Conservation (phyloP, 441 rosid species). For the Eutrema salsugineum region DNA sequence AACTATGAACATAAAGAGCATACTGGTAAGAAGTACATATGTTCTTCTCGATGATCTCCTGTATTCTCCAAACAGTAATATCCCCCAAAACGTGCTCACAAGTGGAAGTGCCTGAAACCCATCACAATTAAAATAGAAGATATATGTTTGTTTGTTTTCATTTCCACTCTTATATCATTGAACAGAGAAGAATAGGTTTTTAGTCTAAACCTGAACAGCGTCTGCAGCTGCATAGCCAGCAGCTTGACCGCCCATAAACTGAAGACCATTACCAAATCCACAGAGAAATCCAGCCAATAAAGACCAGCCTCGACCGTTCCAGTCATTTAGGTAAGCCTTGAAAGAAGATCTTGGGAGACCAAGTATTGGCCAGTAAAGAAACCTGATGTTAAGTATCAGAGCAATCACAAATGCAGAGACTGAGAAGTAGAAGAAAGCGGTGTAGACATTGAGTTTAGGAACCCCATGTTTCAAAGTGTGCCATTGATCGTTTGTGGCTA, state of each 20-base stretch:
- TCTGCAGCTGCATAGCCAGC: slow-evolving; percentile 95
- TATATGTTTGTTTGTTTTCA: not conserved
- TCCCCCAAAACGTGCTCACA: slow-evolving; percentile 87
- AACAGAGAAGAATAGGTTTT: not conserved
- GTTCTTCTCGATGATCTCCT: slow-evolving; percentile 72
- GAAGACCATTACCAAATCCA: slow-evolving; percentile 87
- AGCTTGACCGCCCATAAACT: slow-evolving; percentile 90
- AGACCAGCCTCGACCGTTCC: slow-evolving; percentile 93
- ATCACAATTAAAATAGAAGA: not conserved
- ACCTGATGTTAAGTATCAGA: slow-evolving; percentile 53
- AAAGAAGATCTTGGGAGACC: slow-evolving; percentile 59
- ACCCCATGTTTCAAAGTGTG: slow-evolving; percentile 65
- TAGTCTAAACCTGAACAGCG: slow-evolving; percentile 67
- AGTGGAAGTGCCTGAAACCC: slow-evolving; percentile 72
- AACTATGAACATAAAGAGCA: slow-evolving; percentile 68
- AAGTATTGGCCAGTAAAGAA: slow-evolving; percentile 68
- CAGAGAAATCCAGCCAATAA: slow-evolving; percentile 75
- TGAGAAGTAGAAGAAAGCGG: slow-evolving; percentile 90
- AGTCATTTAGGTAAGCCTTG: slow-evolving; percentile 63
- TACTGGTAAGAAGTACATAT: slow-evolving; percentile 51
- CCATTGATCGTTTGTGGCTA: slow-evolving; percentile 95
- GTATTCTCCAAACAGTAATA: slow-evolving; percentile 74
- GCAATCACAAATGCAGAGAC: slow-evolving; percentile 67
- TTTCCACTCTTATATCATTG: not conserved
- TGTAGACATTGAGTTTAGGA: slow-evolving; percentile 67